Percentiles rank a stretch among this genome's conserved stretches.
Evolutionary conservation across 306 rosid species (phyloP).

Genomic region (Cucurbita moschata): DNA sequence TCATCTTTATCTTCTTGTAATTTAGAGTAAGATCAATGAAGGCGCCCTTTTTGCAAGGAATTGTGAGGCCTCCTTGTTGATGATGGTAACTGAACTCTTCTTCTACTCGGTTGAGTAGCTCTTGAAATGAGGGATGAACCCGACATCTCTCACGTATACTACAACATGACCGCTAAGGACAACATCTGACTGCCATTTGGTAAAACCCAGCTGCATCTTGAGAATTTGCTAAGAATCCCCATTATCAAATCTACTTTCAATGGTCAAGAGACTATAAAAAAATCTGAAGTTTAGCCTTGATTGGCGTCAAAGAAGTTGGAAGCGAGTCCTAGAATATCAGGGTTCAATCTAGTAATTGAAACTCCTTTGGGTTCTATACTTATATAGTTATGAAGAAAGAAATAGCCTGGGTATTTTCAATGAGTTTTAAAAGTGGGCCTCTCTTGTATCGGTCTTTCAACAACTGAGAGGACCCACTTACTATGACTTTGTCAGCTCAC

Average conservation of each 20-base stretch:
- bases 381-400: not conserved
- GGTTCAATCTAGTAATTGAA: not conserved
- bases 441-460: not conserved
- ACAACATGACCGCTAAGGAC: conserved; percentile 21
- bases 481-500: not conserved
- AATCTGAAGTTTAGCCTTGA: not conserved
- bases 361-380: not conserved
- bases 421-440: not conserved
- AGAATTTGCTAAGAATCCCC: not conserved
- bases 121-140: not conserved
- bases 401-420: not conserved
- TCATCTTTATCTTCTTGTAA: not conserved
- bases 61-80: not conserved
- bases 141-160: conserved; percentile 23
- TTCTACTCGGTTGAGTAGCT: conserved; percentile 6
- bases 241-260: no score
- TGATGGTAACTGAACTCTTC: conserved; percentile 2
- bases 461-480: not conserved
- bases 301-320: not conserved
- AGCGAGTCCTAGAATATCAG: not conserved
- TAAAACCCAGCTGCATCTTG: not conserved
- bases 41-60: conserved; percentile 2
- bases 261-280: not conserved
- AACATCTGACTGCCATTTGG: conserved; percentile 8
- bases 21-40: not conserved